Percentiles rank a stretch among this genome's conserved stretches.
Evolutionary conservation across 345 rosid genomes (phyloP).

Genomic region (Arabis hirsuta): DNA sequence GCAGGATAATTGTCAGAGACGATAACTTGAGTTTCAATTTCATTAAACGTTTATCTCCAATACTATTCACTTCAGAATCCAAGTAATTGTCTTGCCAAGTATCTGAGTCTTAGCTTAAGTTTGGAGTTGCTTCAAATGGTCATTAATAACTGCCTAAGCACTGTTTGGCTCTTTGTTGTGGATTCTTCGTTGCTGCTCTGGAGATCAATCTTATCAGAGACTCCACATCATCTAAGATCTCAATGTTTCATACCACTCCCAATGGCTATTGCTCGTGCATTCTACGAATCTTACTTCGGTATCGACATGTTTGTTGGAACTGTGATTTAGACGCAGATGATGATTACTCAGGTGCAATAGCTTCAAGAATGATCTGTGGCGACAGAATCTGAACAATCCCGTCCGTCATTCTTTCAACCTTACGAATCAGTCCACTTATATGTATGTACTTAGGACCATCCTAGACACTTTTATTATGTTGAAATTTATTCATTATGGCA

Average conservation of each 20-base stretch:
- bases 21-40: not conserved
- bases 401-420: constrained; percentile 43
- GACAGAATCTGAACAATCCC: constrained; percentile 48
- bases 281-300: constrained; percentile 52
- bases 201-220: constrained; percentile 43
- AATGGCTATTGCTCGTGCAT: constrained; percentile 54
- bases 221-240: not conserved
- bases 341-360: constrained; percentile 40
- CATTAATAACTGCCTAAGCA: constrained; percentile 46
- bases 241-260: constrained; percentile 46
- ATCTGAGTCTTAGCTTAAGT: constrained; percentile 66
- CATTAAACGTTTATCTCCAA: not conserved
- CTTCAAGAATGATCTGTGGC: constrained; percentile 52
- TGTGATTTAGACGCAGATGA: constrained; percentile 38
- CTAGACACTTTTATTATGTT: not conserved
- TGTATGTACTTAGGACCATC: constrained; percentile 48
- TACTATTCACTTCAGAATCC: constrained; percentile 56
- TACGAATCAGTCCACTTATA: constrained; percentile 48
- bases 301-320: constrained; percentile 52
- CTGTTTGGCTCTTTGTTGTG: constrained; percentile 41
- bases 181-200: constrained; percentile 47
- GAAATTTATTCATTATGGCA: not conserved
- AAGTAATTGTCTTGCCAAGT: constrained; percentile 78
- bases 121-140: constrained; percentile 97
- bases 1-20: constrained; percentile 30